Base-by-base conservation (phyloP, 2,329 filamentous ascomycete genomes). In the Alternaria triticimaculans region DNA sequence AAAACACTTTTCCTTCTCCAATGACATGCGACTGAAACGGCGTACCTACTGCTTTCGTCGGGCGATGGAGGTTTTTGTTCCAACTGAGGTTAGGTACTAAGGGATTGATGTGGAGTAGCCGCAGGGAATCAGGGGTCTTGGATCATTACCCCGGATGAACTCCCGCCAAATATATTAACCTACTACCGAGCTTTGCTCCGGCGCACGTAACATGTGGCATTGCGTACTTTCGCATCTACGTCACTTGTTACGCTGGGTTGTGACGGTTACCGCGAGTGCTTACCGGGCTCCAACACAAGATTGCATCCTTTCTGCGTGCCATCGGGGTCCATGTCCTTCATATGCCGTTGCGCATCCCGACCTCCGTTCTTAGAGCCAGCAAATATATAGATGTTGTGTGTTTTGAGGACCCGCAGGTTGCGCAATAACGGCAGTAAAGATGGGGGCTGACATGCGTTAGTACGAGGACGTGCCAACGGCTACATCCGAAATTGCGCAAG, bases 81-180 rank as follows among this genome's bases (percentile, higher is more conserved):
- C 41, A n/a, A 18, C 54, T 6, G 41, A 49, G n/a, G 14, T 26
- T 49, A 56, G 50, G 8, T 15, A 15, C 23, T 18, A 20, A 26
- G 18, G 30, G 41, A 18, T 18, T 45, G 25, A 28, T 53, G 50
- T 55, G 43, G 41, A 55, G 21, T 15, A 20, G 14, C 25, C 4
- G 12, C n/a, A 5, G 8, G 25, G 18, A 3, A 33, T 26, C 59
- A 61, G 45, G 59, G 59, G 15, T 57, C 25, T 21, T 25, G 20
- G 46, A 25, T 50, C 11, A 26, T 45, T 55, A 55, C 37, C 53
- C 23, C 53, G 28, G 28, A 23, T 37, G 49, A 45, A 44, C 26
- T 48, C 59, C 30, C 44, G 51, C 59, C 33, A 45, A 3, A 6
- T 58, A 58, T 30, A 53, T 62, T 58, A 58, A 48, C 20, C 54